A percentile compares a stretch with the other conserved stretches of the same genome.
phyloP scores from a whole-genome alignment of 768 basidiomycete species.

The Mycena alexandri region DNA sequence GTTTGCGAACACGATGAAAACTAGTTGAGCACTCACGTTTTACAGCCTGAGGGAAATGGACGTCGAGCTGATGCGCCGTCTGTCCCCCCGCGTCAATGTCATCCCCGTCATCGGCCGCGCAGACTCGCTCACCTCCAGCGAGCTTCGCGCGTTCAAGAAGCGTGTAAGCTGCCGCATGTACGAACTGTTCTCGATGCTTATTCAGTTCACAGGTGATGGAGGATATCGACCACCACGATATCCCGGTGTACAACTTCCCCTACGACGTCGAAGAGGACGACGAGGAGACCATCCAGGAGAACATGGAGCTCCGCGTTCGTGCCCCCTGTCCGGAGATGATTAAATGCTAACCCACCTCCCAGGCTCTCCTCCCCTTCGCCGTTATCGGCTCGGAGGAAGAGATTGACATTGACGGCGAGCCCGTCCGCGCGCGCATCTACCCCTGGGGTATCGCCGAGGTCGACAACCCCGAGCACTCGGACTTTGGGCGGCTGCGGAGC shows the following conservation, averaged over 20 bases:
- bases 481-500: constrained; percentile 82
- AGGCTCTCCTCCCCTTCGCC: constrained; percentile 85
- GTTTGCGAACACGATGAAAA: constrained; percentile 43
- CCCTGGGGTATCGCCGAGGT: constrained; percentile 95
- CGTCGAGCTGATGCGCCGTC: constrained; percentile 90
- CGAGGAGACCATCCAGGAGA: constrained; percentile 91
- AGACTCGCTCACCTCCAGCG: constrained; percentile 85
- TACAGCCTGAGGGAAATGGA: constrained; percentile 88
- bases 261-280: constrained; percentile 96
- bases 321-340: background rate
- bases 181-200: constrained; percentile 6
- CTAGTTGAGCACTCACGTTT: constrained; percentile 9
- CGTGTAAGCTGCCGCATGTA: constrained; percentile 56
- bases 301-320: constrained; percentile 82
- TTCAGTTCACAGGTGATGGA: constrained; percentile 82
- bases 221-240: constrained; percentile 90
- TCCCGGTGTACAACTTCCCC: constrained; percentile 95
- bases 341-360: background rate
- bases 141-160: constrained; percentile 89
- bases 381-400: constrained; percentile 92
- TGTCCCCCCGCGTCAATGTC: constrained; percentile 92
- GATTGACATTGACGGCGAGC: constrained; percentile 82
- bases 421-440: constrained; percentile 85
- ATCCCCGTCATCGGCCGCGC: constrained; percentile 93
- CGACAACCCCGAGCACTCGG: constrained; percentile 92